Evolutionary conservation across 2,329 filamentous ascomycete species (phyloP), one percentile per base, ranked within the genome.

Genomic region (Neopestalotiopsis sp.): DNA sequence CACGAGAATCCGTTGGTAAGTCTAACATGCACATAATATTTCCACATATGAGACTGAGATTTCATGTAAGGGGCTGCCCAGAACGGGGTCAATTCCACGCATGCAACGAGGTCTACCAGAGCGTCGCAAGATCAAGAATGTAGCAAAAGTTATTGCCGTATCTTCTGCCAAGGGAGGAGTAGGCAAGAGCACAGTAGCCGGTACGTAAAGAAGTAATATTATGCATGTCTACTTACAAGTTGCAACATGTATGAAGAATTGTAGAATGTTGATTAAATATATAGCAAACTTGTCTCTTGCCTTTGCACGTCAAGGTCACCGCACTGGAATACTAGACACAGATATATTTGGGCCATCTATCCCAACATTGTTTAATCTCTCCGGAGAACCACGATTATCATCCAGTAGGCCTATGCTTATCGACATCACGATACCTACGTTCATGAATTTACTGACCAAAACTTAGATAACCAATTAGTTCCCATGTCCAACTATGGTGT

Each of bases 141-240:
- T 99, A 30, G 88, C 90, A 73, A 97, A 97, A 79, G 90, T 98
- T n/a, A 89, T 99, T 69, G 94, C 95, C n/a, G 94, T 99, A 14
- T 97, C 94, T 4, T 98, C 95, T 1, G 96, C 96, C 14, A 99
- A 99, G 78, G 96, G 96, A 2, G 96, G 96, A n/a, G 96, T 99
- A 0, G 96, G 96, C 1, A 99, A 99, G 79, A 97, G 94, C 74
- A 99, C 96, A 7, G 90, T 98, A 59, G 91, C 95, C 69, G 92
- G 93, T 93, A 76, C 45, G 59, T 28, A 28, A 28, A 28, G 24
- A 28, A 28, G 24, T 28, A 28, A 28, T 28, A 28, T 28, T 28
- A 28, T 28, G 24, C 24, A 28, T 28, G 24, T 28, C 24, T 28
- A 28, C 24, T 28, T 28, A 28, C 24, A 28, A 28, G 24, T 28